Percentiles rank a stretch among this genome's conserved stretches.
Conservation (phyloP, 2,329 filamentous ascomycete genomes). For the Aureobasidium mangrovei region DNA sequence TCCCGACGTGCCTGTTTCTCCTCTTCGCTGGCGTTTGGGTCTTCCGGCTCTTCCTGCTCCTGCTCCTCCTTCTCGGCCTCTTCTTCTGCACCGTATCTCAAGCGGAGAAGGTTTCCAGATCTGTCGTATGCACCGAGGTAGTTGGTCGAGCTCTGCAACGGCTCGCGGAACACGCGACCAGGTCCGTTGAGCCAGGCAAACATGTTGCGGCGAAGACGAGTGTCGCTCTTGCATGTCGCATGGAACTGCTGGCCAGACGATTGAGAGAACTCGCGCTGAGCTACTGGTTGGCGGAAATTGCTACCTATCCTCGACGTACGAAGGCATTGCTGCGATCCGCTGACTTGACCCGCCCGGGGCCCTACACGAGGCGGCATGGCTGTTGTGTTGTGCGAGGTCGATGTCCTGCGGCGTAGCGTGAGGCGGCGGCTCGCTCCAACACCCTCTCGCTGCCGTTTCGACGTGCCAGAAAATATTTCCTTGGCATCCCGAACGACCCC, state of each 20-base stretch:
- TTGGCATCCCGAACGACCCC: not conserved
- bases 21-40: slow-evolving; percentile 19
- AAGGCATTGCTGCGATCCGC: slow-evolving; percentile 7
- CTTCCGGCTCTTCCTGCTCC: slow-evolving; percentile 18
- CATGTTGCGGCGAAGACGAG: slow-evolving; percentile 46
- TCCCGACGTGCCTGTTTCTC: slow-evolving; percentile 17
- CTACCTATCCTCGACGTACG: not conserved
- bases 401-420: not conserved
- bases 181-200: slow-evolving; percentile 52
- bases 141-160: slow-evolving; percentile 43
- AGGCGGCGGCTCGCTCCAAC: slow-evolving; percentile 1
- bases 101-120: slow-evolving; percentile 39
- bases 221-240: slow-evolving; percentile 25
- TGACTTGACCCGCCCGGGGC: slow-evolving; percentile 2
- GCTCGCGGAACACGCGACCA: slow-evolving; percentile 40
- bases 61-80: slow-evolving; percentile 19
- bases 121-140: slow-evolving; percentile 47
- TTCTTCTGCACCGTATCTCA: slow-evolving; percentile 17
- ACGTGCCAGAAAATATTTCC: slow-evolving; percentile 11
- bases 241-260: slow-evolving; percentile 10
- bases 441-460: not conserved
- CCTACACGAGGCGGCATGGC: slow-evolving; percentile 13
- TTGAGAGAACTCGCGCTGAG: slow-evolving; percentile 14
- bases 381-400: not conserved
- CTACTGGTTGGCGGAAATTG: not conserved